Evolutionary conservation across 176 grass and related monocot species (phyloP).

Genomic region (Bolboschoenus planiculmis): DNA sequence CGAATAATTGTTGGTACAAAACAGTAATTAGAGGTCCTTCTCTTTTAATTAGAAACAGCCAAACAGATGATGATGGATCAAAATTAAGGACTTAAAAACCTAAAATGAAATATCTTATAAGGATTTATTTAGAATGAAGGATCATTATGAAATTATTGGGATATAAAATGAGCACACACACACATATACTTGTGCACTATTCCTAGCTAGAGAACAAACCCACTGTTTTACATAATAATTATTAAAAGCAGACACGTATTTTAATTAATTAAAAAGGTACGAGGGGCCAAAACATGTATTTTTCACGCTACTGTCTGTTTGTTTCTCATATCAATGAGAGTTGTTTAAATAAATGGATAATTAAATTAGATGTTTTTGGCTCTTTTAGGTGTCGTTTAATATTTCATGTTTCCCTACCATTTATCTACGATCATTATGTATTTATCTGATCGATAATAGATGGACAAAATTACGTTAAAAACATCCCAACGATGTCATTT

Average conservation of each 20-base stretch:
- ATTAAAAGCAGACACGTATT: not conserved
- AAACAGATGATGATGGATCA: not conserved
- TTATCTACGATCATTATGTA: too few species aligned
- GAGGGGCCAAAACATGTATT: not conserved
- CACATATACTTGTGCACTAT: not conserved
- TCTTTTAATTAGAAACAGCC: too few species aligned
- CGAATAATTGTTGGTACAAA: too few species aligned
- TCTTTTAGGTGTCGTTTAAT: too few species aligned
- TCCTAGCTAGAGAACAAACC: slow-evolving; percentile 7
- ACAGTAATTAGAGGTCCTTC: not conserved
- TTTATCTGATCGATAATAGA: too few species aligned
- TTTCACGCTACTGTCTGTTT: not conserved
- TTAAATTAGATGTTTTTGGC: not conserved
- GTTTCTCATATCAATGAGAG: not conserved
- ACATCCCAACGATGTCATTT: too few species aligned
- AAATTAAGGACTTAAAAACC: too few species aligned
- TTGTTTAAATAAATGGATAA: not conserved
- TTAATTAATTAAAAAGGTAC: not conserved
- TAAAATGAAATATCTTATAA: not conserved
- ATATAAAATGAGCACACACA: not conserved
- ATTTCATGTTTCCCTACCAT: too few species aligned
- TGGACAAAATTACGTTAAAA: too few species aligned
- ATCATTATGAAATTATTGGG: not conserved
- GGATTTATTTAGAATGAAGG: not conserved
- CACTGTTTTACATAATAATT: slow-evolving; percentile 14